Percentiles rank a stretch among this genome's conserved stretches.
Evolutionary conservation across 1,284 basidiomycete genomes (phyloP).

Genomic region (Kwoniella shivajii): DNA sequence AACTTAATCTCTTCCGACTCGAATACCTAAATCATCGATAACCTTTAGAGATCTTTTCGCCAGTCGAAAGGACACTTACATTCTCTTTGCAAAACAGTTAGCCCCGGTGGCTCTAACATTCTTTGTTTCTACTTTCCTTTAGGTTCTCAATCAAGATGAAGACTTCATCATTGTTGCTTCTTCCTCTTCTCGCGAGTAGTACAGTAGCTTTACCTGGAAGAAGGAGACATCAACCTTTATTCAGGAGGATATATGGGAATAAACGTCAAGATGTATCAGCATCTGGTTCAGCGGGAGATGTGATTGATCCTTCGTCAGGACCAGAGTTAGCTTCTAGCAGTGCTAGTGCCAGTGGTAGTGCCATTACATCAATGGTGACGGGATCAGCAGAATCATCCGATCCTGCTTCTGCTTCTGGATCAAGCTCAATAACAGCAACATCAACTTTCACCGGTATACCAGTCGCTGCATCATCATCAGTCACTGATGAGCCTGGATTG

Average conservation of each 20-base stretch:
- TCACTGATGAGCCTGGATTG: background rate
- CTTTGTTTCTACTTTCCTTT: conserved; percentile 4
- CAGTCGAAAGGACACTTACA: conserved; percentile 12
- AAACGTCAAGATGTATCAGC: conserved; percentile 10
- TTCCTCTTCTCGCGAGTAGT: conserved; percentile 36
- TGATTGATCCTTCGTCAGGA: conserved; percentile 2
- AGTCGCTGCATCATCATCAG: conserved; percentile 14
- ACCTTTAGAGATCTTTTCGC: conserved; percentile 7
- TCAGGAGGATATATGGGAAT: conserved; percentile 27
- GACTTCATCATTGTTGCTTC: conserved; percentile 24
- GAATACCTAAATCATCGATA: background rate
- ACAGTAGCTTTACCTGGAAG: conserved; percentile 34
- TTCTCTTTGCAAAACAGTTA: background rate
- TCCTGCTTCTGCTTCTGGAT: background rate
- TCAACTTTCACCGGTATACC: conserved; percentile 15
- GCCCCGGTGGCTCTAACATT: conserved; percentile 33
- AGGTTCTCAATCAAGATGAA: conserved; percentile 13
- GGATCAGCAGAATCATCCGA: conserved; percentile 1
- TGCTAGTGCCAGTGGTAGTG: conserved; percentile 7
- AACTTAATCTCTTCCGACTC: background rate
- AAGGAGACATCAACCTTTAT: conserved; percentile 24
- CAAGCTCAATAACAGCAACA: background rate
- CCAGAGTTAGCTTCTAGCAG: conserved; percentile 3
- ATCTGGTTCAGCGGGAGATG: conserved; percentile 5
- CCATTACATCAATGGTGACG: background rate